phyloP scores from a whole-genome alignment of 2,329 filamentous ascomycete genomes.

The Fusarium sp. region DNA sequence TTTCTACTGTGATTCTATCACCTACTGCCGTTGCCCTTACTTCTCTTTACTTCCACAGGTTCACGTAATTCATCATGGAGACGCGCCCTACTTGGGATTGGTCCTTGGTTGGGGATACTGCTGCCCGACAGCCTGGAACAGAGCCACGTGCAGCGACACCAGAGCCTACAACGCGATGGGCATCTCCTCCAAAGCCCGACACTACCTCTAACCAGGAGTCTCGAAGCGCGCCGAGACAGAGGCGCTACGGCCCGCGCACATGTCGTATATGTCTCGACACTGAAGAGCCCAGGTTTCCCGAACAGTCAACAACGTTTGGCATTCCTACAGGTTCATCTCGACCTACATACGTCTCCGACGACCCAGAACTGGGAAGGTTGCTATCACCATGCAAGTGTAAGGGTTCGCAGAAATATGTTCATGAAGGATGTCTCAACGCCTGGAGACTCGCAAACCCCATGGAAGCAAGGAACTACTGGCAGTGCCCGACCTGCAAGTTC shows the following conservation, averaged over 20 bases:
- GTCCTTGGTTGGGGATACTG: slow-evolving; percentile 34
- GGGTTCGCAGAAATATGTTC: slow-evolving; percentile 91
- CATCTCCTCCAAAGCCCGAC: slow-evolving; percentile 5
- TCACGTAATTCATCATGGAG: slow-evolving; percentile 42
- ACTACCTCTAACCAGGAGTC: slow-evolving; percentile 13
- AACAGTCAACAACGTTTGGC: slow-evolving; percentile 46
- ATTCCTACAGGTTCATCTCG: slow-evolving; percentile 47
- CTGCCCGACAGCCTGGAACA: slow-evolving; percentile 19
- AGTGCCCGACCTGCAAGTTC: slow-evolving; percentile 89
- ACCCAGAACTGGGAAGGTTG: slow-evolving; percentile 77
- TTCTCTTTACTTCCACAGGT: slow-evolving; percentile 34
- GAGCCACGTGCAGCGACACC: slow-evolving; percentile 7
- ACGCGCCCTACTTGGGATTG: slow-evolving; percentile 42
- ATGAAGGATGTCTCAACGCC: slow-evolving; percentile 85
- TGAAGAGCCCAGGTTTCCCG: slow-evolving; percentile 60
- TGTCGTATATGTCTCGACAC: slow-evolving; percentile 91
- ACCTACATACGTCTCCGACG: slow-evolving; percentile 75
- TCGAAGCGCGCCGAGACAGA: slow-evolving; percentile 17
- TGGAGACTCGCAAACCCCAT: slow-evolving; percentile 82
- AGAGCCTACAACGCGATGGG: slow-evolving; percentile 4
- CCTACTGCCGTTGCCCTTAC: slow-evolving; percentile 11
- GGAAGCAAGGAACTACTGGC: slow-evolving; percentile 77
- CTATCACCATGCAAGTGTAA: slow-evolving; percentile 94
- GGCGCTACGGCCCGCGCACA: slow-evolving; percentile 74
- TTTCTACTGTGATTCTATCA: slow-evolving; percentile 15